Evolutionary conservation across 2,329 filamentous ascomycete genomes (phyloP), one percentile per base, ranked within the genome.

Genomic region (Fusarium coicis): DNA sequence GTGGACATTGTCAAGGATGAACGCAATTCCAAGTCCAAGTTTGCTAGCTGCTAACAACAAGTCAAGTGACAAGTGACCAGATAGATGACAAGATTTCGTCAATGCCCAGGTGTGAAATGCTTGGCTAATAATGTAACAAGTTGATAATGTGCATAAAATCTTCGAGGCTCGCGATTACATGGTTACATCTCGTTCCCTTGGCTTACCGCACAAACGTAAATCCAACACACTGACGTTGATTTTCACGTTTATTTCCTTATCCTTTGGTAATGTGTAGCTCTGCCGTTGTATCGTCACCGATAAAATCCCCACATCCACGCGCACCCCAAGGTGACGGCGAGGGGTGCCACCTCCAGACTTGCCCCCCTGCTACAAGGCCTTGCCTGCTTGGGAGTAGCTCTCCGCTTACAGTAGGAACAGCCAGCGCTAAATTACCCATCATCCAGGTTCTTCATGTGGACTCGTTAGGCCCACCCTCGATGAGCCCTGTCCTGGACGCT

Each of bases 271-370:
- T 46, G 19, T 47, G 36, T 43, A 44, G 30, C 58, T 57, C 39
- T 37, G 40, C 66, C 59, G 56, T 63, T 65, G 58, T 55, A 73
- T 63, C 67, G 68, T 66, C 53, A 53, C 62, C 57, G 49, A 64
- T 57, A 44, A 44, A 34, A 70, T 74, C 71, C 36, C 71, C 63
- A 72, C 71, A 58, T 23, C 37, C 32, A 26, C 44, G 62, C 59
- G 49, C 70, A 76, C 52, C 56, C 61, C 64, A 70, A 72, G 73
- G 70, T 72, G 58, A 72, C 49, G 44, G 63, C 65, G 64, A 64
- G 72, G 52, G 62, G 62, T 66, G 69, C 69, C 74, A 73, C 72
- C 74, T 76, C 74, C 66, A 72, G 74, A 76, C 72, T 70, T 58
- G 37, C 49, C 61, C 68, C 72, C 72, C 63, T 63, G 42, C 49